Base-by-base conservation (phyloP, 148 eudicot species). In the Tetragonia tetragonoides region DNA sequence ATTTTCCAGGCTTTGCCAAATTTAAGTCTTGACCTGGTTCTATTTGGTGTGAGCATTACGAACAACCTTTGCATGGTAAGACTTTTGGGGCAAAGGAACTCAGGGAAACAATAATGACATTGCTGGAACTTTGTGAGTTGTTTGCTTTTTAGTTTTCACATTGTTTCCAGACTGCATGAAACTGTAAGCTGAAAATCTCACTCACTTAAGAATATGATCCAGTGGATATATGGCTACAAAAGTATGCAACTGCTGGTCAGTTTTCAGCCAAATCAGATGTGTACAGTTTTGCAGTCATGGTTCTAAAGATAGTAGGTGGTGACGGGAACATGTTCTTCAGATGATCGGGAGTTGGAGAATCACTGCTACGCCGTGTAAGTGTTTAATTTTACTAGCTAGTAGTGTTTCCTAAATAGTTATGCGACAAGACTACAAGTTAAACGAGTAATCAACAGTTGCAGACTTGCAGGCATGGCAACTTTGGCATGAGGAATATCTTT, bases 191-290 rank as follows among this genome's bases (percentile, higher is more conserved):
- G 61, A 24, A 46, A 53, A 39, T 20, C 63, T 73, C 16, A 73
- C 47, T 12, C 17, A 23, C 16, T 7, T 47, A 17, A 8, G 16
- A 73, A 16, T 6, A 49, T 17, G 24, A 44, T 69, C 80, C 80
- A 75, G 82, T 23, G 83, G 82, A 14, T 80, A 80, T 68, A 80
- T 80, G 86, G 86, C 0, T n/a, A n/a, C n/a, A n/a, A n/a, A 83
- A 85, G 66, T 82, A 85, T 64, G 72, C 64, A 56, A 69, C 77
- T 49, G n/a, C 70, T 3, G 87, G 87, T 6, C 79, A 79, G 17
- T 79, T 79, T 62, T 85, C 83, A 2, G 66, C 34, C 18, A 85
- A 85, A 54, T 82, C 87, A 10, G 87, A 82, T 74, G 79, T 85
- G 2, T 85, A 82, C 21, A 79, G 87, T 4, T 85, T 85, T 18